Conservation (phyloP, 2,329 filamentous ascomycete genomes). For the Cordyceps tenuipes region DNA sequence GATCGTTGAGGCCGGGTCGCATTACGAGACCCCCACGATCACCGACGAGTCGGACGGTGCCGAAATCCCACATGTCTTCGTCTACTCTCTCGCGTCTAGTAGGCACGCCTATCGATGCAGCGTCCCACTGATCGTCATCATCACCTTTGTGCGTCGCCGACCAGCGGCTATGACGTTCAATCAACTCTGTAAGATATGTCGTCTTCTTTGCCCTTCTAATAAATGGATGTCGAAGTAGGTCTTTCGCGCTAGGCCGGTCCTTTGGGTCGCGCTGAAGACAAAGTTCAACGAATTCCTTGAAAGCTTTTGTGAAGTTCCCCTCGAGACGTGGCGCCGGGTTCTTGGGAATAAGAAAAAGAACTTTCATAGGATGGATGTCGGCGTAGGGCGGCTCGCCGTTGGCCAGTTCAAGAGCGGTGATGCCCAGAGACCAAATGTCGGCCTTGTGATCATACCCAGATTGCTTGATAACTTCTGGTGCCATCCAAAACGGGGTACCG, state of each 20-base stretch:
- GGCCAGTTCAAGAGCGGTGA: slow-evolving; percentile 86
- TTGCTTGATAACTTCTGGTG: slow-evolving; percentile 96
- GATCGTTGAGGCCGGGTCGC: slow-evolving; percentile 53
- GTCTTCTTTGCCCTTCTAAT: slow-evolving; percentile 89
- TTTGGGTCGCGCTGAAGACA: slow-evolving; percentile 85
- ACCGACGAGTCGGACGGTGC: slow-evolving; percentile 77
- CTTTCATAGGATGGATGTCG: slow-evolving; percentile 98
- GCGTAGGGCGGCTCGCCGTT: slow-evolving; percentile 90
- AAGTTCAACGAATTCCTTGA: slow-evolving; percentile 76
- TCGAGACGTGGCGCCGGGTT: slow-evolving; percentile 77
- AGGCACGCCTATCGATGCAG: slow-evolving; percentile 43
- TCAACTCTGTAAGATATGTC: slow-evolving; percentile 91
- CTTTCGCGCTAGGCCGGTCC: slow-evolving; percentile 78
- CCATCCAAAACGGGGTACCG: slow-evolving; percentile 99
- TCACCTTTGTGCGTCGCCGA: slow-evolving; percentile 68
- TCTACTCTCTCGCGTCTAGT: slow-evolving; percentile 49
- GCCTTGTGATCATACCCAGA: slow-evolving; percentile 97
- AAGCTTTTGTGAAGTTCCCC: slow-evolving; percentile 71
- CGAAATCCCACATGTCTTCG: slow-evolving; percentile 98
- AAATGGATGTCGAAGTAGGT: slow-evolving; percentile 83
- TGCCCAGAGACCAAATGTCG: slow-evolving; percentile 94
- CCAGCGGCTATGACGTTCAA: slow-evolving; percentile 85
- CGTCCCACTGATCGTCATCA: slow-evolving; percentile 53
- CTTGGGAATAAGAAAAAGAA: slow-evolving; percentile 91
- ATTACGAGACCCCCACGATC: slow-evolving; percentile 50